Evolutionary conservation across 73 alveolate species (phyloP).

Genomic region (Paraurostyla sp.): DNA sequence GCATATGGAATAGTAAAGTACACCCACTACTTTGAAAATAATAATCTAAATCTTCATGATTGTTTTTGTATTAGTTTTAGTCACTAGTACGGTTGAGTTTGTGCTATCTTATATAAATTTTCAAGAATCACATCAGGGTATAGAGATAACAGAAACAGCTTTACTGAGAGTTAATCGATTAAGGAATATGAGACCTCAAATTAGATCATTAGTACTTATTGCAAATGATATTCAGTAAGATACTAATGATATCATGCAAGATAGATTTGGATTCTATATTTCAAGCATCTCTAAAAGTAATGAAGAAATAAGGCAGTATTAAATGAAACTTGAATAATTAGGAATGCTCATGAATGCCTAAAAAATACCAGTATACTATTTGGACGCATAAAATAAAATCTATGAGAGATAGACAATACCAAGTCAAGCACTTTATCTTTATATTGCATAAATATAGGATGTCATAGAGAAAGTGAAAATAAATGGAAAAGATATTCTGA

Average conservation of each 20-base stretch:
- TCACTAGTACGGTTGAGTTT: background rate
- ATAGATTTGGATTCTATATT: background rate
- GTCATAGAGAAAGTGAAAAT: background rate
- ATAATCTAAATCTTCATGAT: background rate
- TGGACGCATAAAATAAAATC: background rate
- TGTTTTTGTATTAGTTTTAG: background rate
- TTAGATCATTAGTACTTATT: background rate
- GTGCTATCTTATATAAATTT: background rate
- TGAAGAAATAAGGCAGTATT: background rate
- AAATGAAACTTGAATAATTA: background rate
- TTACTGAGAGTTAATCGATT: background rate
- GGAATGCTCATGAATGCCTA: background rate
- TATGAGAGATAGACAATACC: background rate
- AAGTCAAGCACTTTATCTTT: background rate
- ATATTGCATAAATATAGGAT: background rate
- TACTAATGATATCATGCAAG: background rate
- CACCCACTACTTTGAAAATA: background rate
- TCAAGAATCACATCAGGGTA: background rate
- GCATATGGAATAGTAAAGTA: background rate
- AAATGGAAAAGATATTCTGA: background rate
- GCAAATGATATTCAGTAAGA: background rate
- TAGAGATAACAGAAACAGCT: background rate
- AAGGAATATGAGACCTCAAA: background rate
- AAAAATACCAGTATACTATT: background rate
- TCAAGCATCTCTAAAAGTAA: background rate